phyloP scores from a whole-genome alignment of 2,329 filamentous ascomycete genomes.

The Pseudogymnoascus destructans region DNA sequence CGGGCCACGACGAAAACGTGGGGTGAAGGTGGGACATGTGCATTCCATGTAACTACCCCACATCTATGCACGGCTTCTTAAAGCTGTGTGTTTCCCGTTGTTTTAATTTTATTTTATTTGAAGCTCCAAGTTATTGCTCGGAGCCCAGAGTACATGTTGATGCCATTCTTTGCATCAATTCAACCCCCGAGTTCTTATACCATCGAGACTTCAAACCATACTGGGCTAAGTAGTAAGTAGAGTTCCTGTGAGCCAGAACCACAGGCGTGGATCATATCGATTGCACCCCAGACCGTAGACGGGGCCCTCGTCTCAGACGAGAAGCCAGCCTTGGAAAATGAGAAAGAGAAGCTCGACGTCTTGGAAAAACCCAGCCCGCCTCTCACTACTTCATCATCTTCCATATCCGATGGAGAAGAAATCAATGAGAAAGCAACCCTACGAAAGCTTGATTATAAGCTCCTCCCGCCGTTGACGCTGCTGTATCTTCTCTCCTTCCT shows the following conservation, averaged over 20 bases:
- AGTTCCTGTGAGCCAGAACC: not conserved
- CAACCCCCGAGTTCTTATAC: not conserved
- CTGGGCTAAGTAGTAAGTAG: not conserved
- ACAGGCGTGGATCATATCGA: not conserved
- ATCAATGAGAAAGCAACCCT: slow-evolving; percentile 45
- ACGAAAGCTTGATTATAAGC: slow-evolving; percentile 39
- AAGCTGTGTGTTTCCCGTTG: not conserved
- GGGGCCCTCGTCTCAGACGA: not conserved
- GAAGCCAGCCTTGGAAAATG: not conserved
- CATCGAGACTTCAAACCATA: not conserved
- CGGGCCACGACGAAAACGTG: not conserved
- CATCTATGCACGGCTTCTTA: not conserved
- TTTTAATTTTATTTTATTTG: not conserved
- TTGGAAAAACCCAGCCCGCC: not conserved
- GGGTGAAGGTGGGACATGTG: not conserved
- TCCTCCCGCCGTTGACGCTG: slow-evolving; percentile 41
- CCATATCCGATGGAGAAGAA: slow-evolving; percentile 6
- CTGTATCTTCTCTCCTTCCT: slow-evolving; percentile 44
- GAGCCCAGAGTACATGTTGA: not conserved
- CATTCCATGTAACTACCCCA: not conserved
- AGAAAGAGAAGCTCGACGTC: not conserved
- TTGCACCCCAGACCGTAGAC: not conserved
- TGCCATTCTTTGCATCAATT: not conserved
- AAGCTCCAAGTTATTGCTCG: not conserved
- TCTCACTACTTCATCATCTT: not conserved